Conservation (phyloP, 495 filamentous ascomycete species). For the Friedmanniomyces simplex region DNA sequence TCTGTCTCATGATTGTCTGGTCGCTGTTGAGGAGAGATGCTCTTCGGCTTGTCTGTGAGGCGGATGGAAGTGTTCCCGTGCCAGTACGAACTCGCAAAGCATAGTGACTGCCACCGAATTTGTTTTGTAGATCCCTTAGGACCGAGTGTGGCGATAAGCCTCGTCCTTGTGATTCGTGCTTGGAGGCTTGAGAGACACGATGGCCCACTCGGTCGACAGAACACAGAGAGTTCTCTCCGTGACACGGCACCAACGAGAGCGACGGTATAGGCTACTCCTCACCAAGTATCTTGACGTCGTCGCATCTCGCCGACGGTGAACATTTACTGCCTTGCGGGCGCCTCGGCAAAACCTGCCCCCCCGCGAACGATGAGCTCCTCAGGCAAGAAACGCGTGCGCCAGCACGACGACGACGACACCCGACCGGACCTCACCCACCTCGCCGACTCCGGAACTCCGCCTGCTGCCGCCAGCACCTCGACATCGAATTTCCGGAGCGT, state of each 20-base stretch:
- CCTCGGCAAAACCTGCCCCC: background rate
- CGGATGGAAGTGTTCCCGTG: too few relatives aligned
- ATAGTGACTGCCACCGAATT: too few relatives aligned
- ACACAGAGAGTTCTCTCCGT: background rate
- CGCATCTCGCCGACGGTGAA: conserved; percentile 1
- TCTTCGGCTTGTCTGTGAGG: too few relatives aligned
- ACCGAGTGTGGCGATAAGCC: background rate
- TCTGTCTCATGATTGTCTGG: too few relatives aligned
- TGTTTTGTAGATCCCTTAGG: background rate
- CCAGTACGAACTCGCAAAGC: too few relatives aligned
- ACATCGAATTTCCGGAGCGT: conserved; percentile 66
- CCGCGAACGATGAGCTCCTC: background rate
- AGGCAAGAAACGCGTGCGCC: conserved; percentile 5
- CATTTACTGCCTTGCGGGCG: background rate
- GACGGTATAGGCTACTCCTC: background rate
- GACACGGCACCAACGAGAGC: background rate
- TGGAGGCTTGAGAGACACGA: background rate
- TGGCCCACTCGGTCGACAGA: background rate
- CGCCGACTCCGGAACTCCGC: background rate
- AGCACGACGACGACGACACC: background rate
- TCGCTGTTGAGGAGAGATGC: too few relatives aligned
- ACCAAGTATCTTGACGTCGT: background rate
- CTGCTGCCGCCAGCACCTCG: background rate
- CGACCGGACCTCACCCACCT: too few relatives aligned
- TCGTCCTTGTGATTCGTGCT: background rate